Conservation (phyloP, 2,329 filamentous ascomycete species). For the Mycogone perniciosa region DNA sequence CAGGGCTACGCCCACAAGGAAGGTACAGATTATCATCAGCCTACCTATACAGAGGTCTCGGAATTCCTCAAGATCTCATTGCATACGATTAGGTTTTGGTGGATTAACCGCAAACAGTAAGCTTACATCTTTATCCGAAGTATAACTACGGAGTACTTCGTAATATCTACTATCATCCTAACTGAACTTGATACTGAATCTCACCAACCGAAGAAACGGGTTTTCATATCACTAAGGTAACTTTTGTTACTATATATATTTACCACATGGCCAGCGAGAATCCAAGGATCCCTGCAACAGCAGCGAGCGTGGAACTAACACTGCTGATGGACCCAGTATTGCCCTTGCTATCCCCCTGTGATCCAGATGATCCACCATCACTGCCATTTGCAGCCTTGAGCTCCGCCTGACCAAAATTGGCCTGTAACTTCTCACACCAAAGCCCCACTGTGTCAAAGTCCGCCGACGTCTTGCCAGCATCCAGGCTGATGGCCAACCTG, state of each 20-base stretch:
- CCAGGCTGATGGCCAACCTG: conserved; percentile 18
- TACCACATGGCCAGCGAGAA: background rate
- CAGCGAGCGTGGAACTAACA: background rate
- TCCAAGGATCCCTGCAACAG: background rate
- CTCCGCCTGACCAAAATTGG: conserved; percentile 20
- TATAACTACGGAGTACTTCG: too few species aligned
- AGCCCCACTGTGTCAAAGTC: conserved; percentile 19
- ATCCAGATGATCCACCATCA: background rate
- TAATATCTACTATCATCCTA: too few species aligned
- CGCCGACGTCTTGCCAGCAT: conserved; percentile 18
- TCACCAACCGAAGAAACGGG: too few species aligned
- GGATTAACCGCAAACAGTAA: too few species aligned
- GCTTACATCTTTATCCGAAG: too few species aligned
- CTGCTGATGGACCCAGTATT: background rate
- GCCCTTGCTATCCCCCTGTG: background rate
- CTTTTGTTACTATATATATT: background rate
- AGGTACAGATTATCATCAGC: too few species aligned
- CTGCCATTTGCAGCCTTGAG: conserved; percentile 5
- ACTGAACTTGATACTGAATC: too few species aligned
- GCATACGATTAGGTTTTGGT: background rate
- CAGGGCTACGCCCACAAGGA: too few species aligned
- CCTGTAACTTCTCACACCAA: conserved; percentile 20
- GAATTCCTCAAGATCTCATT: background rate
- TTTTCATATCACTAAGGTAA: too few species aligned
- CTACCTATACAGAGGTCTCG: background rate